Base-by-base conservation (phyloP, 2,329 filamentous ascomycete species). In the Spiromastix sp. region DNA sequence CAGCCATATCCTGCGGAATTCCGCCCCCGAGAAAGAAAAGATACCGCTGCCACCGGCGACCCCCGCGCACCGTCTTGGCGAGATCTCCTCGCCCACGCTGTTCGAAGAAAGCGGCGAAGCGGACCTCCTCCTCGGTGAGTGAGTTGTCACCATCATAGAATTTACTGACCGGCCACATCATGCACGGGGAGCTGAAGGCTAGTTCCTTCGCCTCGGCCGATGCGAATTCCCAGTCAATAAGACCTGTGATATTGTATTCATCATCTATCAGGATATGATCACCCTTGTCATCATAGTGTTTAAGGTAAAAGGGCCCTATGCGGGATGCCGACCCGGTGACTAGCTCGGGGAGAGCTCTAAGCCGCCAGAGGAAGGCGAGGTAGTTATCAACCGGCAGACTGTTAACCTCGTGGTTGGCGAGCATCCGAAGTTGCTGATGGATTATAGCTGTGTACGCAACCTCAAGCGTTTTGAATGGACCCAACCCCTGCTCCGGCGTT, bases 211-310 rank as follows among this genome's bases (percentile, higher is more conserved):
- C 19, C 7, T 34, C 20, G 22, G 29, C 16, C 2, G 32, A 18
- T n/a, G 32, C 22, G 7, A 26, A 34, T 8, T 22, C 5, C 32
- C 32, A 34, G 32, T 28, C 24, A 18, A 19, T 15, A 10, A 34
- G 27, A 18, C 20, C 32, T 3, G 32, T 34, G 24, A 34, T 34
- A 18, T 34, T 34, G 15, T 26, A 22, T 7, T 28, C 24, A 15
- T 34, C 32, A 18, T 34, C 32, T 11, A 34, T 26, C 22, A 34
- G 13, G 32, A 34, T 34, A n/a, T 34, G 32, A 16, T 34, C 22
- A 18, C 20, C 32, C 10, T n/a, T 27, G 27, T 34, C 32, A 18
- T 26, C 27, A 13, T 27, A 34, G 24, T 28, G 32, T 9, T 28
- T 27, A 8, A 34, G 24, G 18, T 34, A 34, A 26, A 34, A 34